Percentiles rank a stretch among this genome's conserved stretches.
phyloP scores from a whole-genome alignment of 345 rosid genomes.

The Eucalyptus globulus region DNA sequence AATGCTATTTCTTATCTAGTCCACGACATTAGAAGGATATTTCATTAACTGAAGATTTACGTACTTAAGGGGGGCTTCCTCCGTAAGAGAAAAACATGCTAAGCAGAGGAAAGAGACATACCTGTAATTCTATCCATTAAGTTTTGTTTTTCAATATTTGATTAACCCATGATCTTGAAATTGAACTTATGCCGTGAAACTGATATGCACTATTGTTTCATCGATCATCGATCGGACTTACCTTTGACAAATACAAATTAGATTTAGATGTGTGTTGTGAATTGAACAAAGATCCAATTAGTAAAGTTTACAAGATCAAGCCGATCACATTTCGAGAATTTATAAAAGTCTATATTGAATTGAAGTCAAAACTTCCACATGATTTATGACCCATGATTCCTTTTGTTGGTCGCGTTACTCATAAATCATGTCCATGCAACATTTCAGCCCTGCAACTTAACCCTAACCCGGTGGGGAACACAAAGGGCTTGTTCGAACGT shows the following conservation, averaged over 20 bases:
- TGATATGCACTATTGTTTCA: fast-evolving
- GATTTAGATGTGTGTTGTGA: fast-evolving
- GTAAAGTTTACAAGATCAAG: fast-evolving
- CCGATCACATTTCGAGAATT: fast-evolving
- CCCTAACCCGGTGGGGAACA: neutral
- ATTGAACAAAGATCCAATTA: fast-evolving
- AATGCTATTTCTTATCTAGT: neutral
- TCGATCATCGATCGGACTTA: neutral
- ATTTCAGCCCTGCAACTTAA: neutral
- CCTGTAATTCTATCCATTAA: neutral
- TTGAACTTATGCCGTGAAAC: neutral
- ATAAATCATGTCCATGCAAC: fast-evolving
- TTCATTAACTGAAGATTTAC: neutral
- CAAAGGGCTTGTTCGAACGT: neutral
- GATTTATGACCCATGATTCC: fast-evolving
- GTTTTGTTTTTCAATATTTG: neutral
- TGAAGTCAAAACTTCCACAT: fast-evolving
- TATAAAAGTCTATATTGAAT: fast-evolving
- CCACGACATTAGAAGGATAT: neutral
- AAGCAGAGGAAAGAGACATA: neutral
- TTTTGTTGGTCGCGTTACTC: neutral
- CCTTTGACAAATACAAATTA: neutral
- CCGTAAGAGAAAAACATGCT: neutral
- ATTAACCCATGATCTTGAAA: neutral
- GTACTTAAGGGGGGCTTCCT: neutral